phyloP scores from a whole-genome alignment of 2,329 filamentous ascomycete species.

The Trichoderma sp. region DNA sequence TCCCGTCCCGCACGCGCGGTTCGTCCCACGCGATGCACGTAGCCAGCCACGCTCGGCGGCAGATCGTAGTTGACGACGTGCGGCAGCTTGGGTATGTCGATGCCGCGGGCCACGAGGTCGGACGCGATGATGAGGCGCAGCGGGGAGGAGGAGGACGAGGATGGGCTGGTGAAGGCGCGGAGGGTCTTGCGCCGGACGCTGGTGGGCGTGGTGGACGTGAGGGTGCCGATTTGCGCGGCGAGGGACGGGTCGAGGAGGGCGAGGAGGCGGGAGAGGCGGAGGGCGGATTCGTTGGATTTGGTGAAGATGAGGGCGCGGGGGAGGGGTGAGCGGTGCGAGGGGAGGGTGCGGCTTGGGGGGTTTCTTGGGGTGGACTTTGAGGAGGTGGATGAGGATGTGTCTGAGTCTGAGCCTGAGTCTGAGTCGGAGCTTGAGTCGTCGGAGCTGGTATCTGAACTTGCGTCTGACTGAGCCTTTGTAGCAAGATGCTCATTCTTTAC shows the following conservation, averaged over 20 bases:
- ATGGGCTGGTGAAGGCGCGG: constrained; percentile 66
- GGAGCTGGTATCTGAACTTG: constrained; percentile 37
- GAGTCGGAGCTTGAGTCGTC: constrained; percentile 35
- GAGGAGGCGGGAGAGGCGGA: constrained; percentile 83
- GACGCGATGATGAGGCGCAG: constrained; percentile 82
- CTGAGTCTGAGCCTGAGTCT: constrained; percentile 42
- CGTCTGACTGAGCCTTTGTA: constrained; percentile 36
- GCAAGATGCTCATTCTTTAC: background rate
- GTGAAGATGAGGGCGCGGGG: constrained; percentile 77
- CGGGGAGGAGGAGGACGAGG: constrained; percentile 59
- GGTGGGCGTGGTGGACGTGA: constrained; percentile 78
- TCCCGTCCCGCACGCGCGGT: constrained; percentile 78
- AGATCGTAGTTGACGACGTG: constrained; percentile 96
- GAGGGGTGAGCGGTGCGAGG: background rate
- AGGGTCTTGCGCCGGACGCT: constrained; percentile 69
- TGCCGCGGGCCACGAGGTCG: constrained; percentile 87
- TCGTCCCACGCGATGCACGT: constrained; percentile 89
- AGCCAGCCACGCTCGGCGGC: constrained; percentile 76
- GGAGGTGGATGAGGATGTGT: background rate
- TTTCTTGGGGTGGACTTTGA: background rate
- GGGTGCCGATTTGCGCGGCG: constrained; percentile 62
- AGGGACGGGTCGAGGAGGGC: constrained; percentile 64
- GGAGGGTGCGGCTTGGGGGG: background rate
- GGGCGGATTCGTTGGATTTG: constrained; percentile 83
- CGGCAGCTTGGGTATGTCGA: constrained; percentile 76